Base-by-base conservation (phyloP, 768 basidiomycete genomes). In the Pilatotrama ljubarskyi region DNA sequence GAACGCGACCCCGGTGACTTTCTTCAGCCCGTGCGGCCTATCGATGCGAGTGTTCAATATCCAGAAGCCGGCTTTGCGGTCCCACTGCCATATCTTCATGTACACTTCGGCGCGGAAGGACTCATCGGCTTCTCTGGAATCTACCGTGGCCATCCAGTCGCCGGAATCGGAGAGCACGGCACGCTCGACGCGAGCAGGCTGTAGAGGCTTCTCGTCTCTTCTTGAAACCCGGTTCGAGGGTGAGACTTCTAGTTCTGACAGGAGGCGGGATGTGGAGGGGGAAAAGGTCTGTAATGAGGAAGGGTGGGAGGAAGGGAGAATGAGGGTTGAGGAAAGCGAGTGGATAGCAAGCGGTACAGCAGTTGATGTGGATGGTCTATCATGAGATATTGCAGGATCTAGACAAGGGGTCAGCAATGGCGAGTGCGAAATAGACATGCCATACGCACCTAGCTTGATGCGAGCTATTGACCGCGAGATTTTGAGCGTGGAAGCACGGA, bases 271-370 rank as follows among this genome's bases (percentile, higher is more conserved):
- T 2, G 84, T 80, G 8, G 80, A 73, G 1, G 90, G 90, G 17
- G 92, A 89, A 75, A 91, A 95, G 24, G 90, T 85, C 76, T 98
- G 96, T 40, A 99, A 78, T n/a, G 94, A 92, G 2, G 95, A 95
- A 0, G 94, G 91, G 69, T 99, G 95, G 0, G 95, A 95, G 2
- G 96, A 94, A 0, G 94, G 93, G 15, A 98, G 80, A 64, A 98
- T 81, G 61, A 98, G 77, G 5, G 91, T 85, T 29, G 86, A 83
- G 4, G 93, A 87, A 5, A 77, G 74, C 2, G 80, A 75, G 72
- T 98, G 95, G 42, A 91, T 78, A 6, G 90, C 88, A 25, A 97
- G 82, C 14, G 93, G 95, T 20, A 81, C 76, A 7, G 74, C 64
- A 58, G 74, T 77, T 32, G 82, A 80, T 3, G 78, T 71, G 20